These are phyloP conservation scores for Mycena kentingensis DNA, from an alignment of 768 basidiomycete species.

Conservation along the genomic window DNA sequence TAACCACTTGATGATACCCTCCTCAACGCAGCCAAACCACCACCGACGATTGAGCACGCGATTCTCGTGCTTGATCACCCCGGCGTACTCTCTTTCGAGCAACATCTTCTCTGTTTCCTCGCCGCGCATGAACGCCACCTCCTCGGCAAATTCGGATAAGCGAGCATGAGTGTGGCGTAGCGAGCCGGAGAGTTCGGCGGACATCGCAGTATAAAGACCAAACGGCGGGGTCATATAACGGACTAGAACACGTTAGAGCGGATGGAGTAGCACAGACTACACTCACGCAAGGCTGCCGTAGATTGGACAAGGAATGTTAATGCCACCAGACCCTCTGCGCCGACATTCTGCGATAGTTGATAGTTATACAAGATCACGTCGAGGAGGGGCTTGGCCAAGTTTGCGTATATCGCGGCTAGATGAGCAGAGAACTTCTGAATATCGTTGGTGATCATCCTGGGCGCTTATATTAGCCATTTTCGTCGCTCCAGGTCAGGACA, in stretches of 20 bases:
- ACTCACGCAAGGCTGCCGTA: conserved; percentile 79
- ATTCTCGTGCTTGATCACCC: conserved; percentile 83
- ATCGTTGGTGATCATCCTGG: conserved; percentile 92
- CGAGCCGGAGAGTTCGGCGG: conserved; percentile 85
- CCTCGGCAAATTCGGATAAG: conserved; percentile 85
- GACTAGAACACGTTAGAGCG: conserved; percentile 49
- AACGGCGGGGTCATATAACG: conserved; percentile 89
- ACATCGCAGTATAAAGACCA: conserved; percentile 85
- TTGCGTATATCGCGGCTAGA: conserved; percentile 91
- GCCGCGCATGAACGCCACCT: conserved; percentile 86
- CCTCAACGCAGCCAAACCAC: conserved; percentile 91
- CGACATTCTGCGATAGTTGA: conserved; percentile 90
- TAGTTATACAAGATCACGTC: conserved; percentile 96
- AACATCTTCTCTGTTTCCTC: conserved; percentile 90
- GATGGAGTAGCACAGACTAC: conserved; percentile 2
- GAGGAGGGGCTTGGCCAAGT: conserved; percentile 89
- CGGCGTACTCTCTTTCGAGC: conserved; percentile 85
- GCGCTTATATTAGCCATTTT: conserved; percentile 17
- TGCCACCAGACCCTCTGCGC: conserved; percentile 86
- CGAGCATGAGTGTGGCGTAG: conserved; percentile 92
- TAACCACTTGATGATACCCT: conserved; percentile 94
- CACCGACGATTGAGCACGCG: conserved; percentile 76
- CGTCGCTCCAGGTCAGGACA: neutral
- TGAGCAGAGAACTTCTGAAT: conserved; percentile 90
- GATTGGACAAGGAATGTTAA: conserved; percentile 84